Conservation (phyloP, 441 rosid species). For the Lepidium campestre region DNA sequence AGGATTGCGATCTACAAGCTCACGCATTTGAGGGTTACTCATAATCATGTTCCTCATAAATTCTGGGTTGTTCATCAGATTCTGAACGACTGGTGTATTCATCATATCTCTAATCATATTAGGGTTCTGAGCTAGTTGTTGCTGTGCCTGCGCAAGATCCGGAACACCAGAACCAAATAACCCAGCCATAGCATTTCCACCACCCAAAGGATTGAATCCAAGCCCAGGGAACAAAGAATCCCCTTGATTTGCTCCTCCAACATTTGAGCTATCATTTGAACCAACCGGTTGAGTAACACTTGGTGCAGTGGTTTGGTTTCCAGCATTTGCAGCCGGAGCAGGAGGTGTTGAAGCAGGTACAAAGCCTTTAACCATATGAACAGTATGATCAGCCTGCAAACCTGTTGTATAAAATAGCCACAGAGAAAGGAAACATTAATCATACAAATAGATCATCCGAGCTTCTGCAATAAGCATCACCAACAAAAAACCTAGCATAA, state of each 20-base stretch:
- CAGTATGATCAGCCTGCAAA: conserved; percentile 76
- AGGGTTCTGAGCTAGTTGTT: conserved; percentile 72
- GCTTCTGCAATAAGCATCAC: neutral
- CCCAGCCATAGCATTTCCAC: conserved; percentile 45
- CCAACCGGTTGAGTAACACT: conserved; percentile 54
- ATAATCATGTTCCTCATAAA: conserved; percentile 52
- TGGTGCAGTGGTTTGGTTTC: conserved; percentile 38
- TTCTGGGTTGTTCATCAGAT: conserved; percentile 61
- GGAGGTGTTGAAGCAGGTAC: conserved; percentile 44
- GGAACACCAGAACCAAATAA: conserved; percentile 71
- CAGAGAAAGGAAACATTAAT: conserved; percentile 1
- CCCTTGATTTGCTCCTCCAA: conserved; percentile 44
- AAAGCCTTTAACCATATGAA: conserved; percentile 80
- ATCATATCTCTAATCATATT: conserved; percentile 71
- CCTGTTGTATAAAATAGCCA: conserved; percentile 31
- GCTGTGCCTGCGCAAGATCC: conserved; percentile 74
- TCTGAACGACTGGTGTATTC: conserved; percentile 73
- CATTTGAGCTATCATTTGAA: conserved; percentile 43
- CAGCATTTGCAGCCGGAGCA: conserved; percentile 39
- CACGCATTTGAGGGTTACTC: conserved; percentile 72
- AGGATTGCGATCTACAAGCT: conserved; percentile 61
- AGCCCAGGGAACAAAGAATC: conserved; percentile 63
- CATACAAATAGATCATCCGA: neutral
- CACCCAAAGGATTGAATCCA: conserved; percentile 48
- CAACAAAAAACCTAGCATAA: neutral